Conservation (phyloP, 208 protist genomes). For the Wallacemonas collosoma region DNA sequence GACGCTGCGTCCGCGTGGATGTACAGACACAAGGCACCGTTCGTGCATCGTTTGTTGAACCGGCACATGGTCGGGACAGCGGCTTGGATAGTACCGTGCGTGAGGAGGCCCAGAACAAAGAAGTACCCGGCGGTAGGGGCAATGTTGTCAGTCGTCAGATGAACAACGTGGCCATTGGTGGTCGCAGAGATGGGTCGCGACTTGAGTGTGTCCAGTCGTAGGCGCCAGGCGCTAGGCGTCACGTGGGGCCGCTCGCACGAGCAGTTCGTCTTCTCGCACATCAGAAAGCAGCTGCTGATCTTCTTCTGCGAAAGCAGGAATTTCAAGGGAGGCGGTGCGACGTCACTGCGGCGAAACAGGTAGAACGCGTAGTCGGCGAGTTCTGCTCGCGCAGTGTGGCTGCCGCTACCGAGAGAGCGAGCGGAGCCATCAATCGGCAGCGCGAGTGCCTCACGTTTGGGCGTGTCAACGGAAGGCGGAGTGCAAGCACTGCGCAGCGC, state of each 20-base stretch:
- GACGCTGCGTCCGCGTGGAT: conserved; percentile 61
- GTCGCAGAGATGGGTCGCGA: conserved; percentile 21
- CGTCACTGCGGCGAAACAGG: conserved; percentile 67
- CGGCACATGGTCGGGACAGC: conserved; percentile 80
- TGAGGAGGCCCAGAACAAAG: conserved; percentile 64
- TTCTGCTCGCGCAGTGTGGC: conserved; percentile 7
- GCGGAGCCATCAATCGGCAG: not conserved
- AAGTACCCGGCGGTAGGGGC: conserved; percentile 77
- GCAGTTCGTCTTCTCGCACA: conserved; percentile 54
- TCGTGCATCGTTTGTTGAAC: conserved; percentile 61
- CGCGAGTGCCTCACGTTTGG: not conserved
- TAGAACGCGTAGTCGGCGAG: conserved; percentile 39
- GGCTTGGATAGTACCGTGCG: conserved; percentile 50
- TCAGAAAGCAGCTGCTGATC: conserved; percentile 66
- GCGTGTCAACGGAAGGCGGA: not conserved
- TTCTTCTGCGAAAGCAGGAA: conserved; percentile 66
- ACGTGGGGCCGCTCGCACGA: conserved; percentile 67
- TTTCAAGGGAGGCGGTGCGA: conserved; percentile 70
- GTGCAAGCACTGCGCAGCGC: conserved; percentile 5
- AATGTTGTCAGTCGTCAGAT: conserved; percentile 40
- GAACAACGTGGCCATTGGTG: conserved; percentile 36
- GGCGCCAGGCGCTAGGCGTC: conserved; percentile 39
- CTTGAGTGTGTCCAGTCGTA: conserved; percentile 63
- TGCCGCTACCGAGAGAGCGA: conserved; percentile 2
- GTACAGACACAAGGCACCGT: conserved; percentile 75